A percentile compares a stretch with the other conserved stretches of the same genome.
These are phyloP conservation scores for Bonia amplexicaulis DNA, from an alignment of 176 grass and related monocot genomes.

Conservation along the genomic window DNA sequence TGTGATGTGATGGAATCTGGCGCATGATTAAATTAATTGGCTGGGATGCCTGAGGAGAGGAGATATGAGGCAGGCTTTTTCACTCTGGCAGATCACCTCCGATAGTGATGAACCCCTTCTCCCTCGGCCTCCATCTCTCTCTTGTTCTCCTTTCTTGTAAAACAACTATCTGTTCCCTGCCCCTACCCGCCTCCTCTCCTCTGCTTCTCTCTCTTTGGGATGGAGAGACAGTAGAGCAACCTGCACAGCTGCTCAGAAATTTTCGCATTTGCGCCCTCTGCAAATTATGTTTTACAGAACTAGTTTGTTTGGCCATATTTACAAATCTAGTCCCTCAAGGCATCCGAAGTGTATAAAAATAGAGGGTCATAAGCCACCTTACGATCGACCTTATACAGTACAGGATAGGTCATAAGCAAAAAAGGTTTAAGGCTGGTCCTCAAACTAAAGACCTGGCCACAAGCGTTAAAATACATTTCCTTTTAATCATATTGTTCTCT, in stretches of 20 bases:
- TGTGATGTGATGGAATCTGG: slow-evolving; percentile 49
- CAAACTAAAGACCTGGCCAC: no score
- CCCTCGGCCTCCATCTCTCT: not conserved
- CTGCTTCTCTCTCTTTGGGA: not conserved
- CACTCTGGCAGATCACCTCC: slow-evolving; percentile 26
- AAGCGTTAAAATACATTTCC: no score
- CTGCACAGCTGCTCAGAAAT: not conserved
- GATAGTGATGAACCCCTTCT: not conserved
- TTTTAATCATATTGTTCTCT: no score
- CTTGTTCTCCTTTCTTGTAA: slow-evolving; percentile 23
- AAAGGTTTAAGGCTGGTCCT: no score
- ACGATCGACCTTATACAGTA: no score
- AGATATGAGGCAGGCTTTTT: slow-evolving; percentile 40
- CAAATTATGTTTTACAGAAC: no score
- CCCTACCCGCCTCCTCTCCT: not conserved
- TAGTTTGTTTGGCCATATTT: no score
- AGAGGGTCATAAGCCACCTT: no score
- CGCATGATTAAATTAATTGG: slow-evolving; percentile 43
- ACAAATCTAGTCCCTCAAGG: no score
- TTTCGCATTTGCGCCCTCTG: no score
- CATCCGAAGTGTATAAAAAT: no score
- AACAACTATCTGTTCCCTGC: slow-evolving; percentile 37
- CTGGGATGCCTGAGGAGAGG: not conserved
- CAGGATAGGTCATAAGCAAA: no score
- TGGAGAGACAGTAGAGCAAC: not conserved